Evolutionary conservation across 1,139 yeast species (phyloP).

Genomic region (Hanseniaspora sp.): DNA sequence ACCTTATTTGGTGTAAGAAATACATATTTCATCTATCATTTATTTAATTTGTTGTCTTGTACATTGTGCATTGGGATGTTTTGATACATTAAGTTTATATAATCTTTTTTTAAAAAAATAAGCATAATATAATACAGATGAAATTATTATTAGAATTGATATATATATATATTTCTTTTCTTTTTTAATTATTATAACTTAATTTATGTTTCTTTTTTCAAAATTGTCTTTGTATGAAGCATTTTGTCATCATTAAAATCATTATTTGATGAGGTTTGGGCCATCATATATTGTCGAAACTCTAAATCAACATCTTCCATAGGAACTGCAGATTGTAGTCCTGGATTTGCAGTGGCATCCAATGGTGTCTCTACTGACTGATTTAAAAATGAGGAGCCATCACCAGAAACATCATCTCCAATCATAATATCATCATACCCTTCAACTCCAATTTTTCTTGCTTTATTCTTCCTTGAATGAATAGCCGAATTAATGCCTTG

Average conservation of each 20-base stretch:
- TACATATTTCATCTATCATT: constrained; percentile 59
- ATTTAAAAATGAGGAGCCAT: neutral
- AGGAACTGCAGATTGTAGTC: neutral
- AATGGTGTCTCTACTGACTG: constrained; percentile 11
- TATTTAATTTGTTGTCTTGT: constrained; percentile 46
- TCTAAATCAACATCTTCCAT: neutral
- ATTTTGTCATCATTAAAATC: neutral
- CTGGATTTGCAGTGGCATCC: neutral
- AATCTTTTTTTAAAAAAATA: too few relatives aligned
- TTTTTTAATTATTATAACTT: neutral
- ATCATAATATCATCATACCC: neutral
- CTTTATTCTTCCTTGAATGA: constrained; percentile 15
- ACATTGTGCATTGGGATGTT: constrained; percentile 30
- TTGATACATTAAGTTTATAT: neutral
- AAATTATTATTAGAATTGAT: neutral
- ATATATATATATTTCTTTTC: neutral
- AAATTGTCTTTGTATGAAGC: neutral
- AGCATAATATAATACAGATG: too few relatives aligned
- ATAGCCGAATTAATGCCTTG: constrained; percentile 19
- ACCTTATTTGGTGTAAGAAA: constrained; percentile 57
- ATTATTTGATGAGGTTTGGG: neutral
- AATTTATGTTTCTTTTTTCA: neutral
- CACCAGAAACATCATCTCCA: neutral
- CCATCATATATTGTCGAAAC: neutral
- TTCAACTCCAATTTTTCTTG: constrained; percentile 15